Percentiles rank a stretch among this genome's conserved stretches.
phyloP scores from a whole-genome alignment of 2,329 filamentous ascomycete genomes.

The Ascochyta rabiei region DNA sequence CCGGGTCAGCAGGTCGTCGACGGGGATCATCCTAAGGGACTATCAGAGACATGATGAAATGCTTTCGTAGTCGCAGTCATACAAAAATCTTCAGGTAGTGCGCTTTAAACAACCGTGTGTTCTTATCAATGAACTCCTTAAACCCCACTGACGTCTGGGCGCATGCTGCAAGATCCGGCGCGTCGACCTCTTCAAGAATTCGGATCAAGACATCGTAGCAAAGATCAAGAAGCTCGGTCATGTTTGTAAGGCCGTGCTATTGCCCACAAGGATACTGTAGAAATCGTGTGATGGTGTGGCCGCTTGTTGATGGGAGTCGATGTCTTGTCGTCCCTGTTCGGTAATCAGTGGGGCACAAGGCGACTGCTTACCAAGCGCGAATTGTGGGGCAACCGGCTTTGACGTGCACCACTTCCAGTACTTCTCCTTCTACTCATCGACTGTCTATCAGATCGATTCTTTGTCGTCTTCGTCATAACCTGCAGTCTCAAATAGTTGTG shows the following conservation, averaged over 20 bases:
- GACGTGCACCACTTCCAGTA: not conserved
- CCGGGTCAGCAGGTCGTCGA: constrained; percentile 28
- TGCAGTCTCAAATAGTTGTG: not conserved
- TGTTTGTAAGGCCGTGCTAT: constrained; percentile 1
- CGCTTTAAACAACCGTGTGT: constrained; percentile 65
- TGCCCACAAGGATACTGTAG: not conserved
- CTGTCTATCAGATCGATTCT: not conserved
- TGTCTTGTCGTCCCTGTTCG: constrained; percentile 5
- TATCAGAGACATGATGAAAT: constrained; percentile 14
- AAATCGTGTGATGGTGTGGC: not conserved
- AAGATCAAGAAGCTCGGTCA: constrained; percentile 43
- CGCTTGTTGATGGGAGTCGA: not conserved
- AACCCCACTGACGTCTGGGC: constrained; percentile 49
- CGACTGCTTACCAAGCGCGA: constrained; percentile 15
- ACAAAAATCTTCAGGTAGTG: constrained; percentile 67
- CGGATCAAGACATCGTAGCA: constrained; percentile 46
- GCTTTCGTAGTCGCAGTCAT: constrained; percentile 22
- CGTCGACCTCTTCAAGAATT: constrained; percentile 42
- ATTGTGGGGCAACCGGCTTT: not conserved
- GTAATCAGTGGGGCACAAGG: constrained; percentile 9
- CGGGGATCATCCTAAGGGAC: constrained; percentile 49
- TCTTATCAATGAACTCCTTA: constrained; percentile 61
- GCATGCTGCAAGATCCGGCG: constrained; percentile 40
- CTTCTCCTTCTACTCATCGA: not conserved
- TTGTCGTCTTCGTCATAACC: not conserved